Evolutionary conservation across 2,329 filamentous ascomycete species (phyloP).

Genomic region (Myriosclerotinia duriaeana): DNA sequence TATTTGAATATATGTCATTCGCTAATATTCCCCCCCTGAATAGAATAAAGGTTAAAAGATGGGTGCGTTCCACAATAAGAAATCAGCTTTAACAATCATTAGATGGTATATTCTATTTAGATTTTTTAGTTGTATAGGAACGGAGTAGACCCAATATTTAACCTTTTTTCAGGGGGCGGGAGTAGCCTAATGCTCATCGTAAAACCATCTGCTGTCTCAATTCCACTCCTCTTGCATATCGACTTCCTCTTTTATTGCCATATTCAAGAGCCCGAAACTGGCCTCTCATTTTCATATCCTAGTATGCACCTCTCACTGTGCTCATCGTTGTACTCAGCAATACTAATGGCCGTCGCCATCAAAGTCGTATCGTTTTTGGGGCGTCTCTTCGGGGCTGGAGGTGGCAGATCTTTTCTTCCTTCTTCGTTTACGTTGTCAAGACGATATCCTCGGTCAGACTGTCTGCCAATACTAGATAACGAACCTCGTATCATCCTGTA

Average conservation of each 20-base stretch:
- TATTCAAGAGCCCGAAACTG: background rate
- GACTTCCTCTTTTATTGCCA: background rate
- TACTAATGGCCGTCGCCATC: background rate
- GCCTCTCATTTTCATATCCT: background rate
- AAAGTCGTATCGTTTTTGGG: slow-evolving; percentile 3
- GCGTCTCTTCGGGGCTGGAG: background rate
- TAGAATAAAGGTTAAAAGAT: too few relatives aligned
- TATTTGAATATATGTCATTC: too few relatives aligned
- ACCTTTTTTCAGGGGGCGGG: too few relatives aligned
- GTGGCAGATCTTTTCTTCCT: slow-evolving; percentile 3
- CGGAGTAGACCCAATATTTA: too few relatives aligned
- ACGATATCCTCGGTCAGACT: background rate
- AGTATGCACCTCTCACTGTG: background rate
- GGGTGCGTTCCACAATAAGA: too few relatives aligned
- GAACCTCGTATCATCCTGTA: slow-evolving; percentile 22
- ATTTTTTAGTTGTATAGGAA: too few relatives aligned
- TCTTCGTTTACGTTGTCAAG: background rate
- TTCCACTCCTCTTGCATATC: background rate
- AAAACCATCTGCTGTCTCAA: background rate
- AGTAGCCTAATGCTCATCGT: too few relatives aligned
- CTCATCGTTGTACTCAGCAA: background rate
- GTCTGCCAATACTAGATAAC: background rate
- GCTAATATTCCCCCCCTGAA: too few relatives aligned
- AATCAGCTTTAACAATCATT: too few relatives aligned
- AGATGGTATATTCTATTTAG: too few relatives aligned